Evolutionary conservation across 2,329 filamentous ascomycete genomes (phyloP).

Genomic region (Coccinonectria pachysandricola): DNA sequence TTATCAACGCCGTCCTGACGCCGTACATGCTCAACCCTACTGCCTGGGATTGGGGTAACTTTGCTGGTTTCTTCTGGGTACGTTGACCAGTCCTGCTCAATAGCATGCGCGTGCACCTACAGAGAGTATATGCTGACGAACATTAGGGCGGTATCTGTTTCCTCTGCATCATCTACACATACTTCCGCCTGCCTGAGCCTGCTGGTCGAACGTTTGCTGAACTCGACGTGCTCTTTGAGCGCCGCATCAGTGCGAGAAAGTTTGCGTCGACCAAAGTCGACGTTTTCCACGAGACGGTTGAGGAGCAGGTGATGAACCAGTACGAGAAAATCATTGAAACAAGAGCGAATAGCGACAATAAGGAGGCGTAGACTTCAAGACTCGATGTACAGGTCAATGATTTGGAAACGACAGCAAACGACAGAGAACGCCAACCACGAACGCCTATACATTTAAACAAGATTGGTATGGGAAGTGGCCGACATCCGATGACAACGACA

Average conservation of each 20-base stretch:
- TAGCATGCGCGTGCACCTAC: conserved; percentile 1
- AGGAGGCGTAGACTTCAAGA: no score
- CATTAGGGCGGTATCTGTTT: conserved; percentile 61
- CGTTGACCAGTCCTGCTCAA: conserved; percentile 10
- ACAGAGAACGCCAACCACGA: no score
- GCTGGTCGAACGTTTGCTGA: conserved; percentile 74
- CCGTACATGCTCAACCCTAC: conserved; percentile 88
- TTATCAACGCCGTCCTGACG: conserved; percentile 71
- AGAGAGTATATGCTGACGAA: conserved; percentile 4
- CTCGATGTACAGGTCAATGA: no score
- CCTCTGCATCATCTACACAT: conserved; percentile 66
- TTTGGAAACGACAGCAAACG: no score
- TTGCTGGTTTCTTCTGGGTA: conserved; percentile 77
- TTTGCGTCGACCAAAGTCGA: conserved; percentile 52
- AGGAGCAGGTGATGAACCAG: conserved; percentile 35
- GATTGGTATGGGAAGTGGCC: no score
- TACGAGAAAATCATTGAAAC: conserved; percentile 33
- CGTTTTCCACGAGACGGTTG: conserved; percentile 43
- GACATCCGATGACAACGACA: no score
- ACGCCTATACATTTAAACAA: no score
- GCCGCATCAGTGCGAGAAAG: conserved; percentile 58
- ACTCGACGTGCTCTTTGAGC: conserved; percentile 75
- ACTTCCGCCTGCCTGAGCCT: conserved; percentile 55
- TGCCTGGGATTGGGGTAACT: conserved; percentile 83
- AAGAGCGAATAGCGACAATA: no score